phyloP scores from a whole-genome alignment of 331 rosid genomes.

The Prunus yedoensis region DNA sequence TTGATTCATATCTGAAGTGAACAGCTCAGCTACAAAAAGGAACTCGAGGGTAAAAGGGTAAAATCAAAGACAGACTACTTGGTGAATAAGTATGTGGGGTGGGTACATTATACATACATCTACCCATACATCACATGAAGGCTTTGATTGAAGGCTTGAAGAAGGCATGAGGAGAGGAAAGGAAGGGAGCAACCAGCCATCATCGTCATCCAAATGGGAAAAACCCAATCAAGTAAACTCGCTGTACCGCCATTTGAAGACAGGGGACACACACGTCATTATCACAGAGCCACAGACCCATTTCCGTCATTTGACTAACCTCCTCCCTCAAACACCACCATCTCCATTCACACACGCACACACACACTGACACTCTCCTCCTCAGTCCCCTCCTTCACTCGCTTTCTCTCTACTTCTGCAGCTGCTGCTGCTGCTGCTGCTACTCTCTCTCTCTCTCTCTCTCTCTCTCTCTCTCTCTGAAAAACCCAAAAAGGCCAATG shows the following conservation, averaged over 20 bases:
- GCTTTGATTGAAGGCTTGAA: no score
- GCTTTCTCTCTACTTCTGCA: background rate
- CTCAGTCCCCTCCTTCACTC: background rate
- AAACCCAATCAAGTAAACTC: background rate
- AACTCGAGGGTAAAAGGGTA: background rate
- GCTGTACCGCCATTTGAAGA: constrained; percentile 15
- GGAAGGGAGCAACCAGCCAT: no score
- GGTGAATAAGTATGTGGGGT: no score
- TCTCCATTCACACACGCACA: constrained; percentile 33
- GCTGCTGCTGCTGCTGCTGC: background rate
- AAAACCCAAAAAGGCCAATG: constrained; percentile 33
- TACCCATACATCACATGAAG: no score
- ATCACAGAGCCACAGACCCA: constrained; percentile 22
- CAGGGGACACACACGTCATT: constrained; percentile 44
- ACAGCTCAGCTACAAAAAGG: no score
- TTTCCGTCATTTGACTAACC: constrained; percentile 42
- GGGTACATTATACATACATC: no score
- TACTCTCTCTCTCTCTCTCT: background rate
- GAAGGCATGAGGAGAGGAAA: no score
- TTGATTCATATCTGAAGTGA: no score
- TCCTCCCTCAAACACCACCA: constrained; percentile 19
- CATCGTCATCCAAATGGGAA: background rate
- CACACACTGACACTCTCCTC: constrained; percentile 11
- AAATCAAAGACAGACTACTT: no score
- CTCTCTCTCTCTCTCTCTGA: constrained; percentile 1